Percentiles rank a stretch among this genome's conserved stretches.
Conservation (phyloP, 2,329 filamentous ascomycete genomes). For the Aspergillus novofumigatus region DNA sequence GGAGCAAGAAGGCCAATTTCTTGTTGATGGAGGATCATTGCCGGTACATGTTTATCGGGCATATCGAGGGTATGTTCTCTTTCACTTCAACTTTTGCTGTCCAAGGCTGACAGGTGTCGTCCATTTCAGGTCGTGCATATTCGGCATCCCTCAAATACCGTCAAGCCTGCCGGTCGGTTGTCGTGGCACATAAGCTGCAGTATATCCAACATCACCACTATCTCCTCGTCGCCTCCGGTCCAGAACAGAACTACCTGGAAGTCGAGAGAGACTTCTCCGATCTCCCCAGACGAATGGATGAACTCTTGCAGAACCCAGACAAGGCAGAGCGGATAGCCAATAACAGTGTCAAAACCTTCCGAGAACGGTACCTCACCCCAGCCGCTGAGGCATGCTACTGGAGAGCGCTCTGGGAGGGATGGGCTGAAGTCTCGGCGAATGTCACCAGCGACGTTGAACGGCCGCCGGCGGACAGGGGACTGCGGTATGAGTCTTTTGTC, state of each 20-base stretch:
- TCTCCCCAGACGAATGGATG: constrained; percentile 36
- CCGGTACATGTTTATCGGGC: constrained; percentile 50
- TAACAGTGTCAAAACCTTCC: constrained; percentile 43
- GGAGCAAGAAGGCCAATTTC: constrained; percentile 39
- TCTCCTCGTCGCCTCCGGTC: constrained; percentile 39
- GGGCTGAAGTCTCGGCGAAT: not conserved
- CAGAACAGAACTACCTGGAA: constrained; percentile 45
- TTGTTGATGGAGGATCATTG: constrained; percentile 51
- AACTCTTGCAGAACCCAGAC: constrained; percentile 33
- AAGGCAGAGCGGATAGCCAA: constrained; percentile 43
- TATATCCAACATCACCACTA: constrained; percentile 47
- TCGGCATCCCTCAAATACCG: constrained; percentile 49
- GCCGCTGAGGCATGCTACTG: constrained; percentile 51
- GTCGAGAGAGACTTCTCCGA: constrained; percentile 53
- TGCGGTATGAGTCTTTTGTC: not conserved
- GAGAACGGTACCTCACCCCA: constrained; percentile 47
- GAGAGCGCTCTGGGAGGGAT: constrained; percentile 26
- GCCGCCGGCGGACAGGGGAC: not conserved
- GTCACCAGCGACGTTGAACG: not conserved
- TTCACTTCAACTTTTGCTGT: too few relatives aligned
- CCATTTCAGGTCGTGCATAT: constrained; percentile 31
- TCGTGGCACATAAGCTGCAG: constrained; percentile 44
- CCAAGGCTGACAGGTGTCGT: too few relatives aligned
- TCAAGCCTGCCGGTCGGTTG: constrained; percentile 45
- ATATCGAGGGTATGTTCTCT: constrained; percentile 40